Conservation (phyloP, 768 basidiomycete species). For the Ephemerocybe angulata region DNA sequence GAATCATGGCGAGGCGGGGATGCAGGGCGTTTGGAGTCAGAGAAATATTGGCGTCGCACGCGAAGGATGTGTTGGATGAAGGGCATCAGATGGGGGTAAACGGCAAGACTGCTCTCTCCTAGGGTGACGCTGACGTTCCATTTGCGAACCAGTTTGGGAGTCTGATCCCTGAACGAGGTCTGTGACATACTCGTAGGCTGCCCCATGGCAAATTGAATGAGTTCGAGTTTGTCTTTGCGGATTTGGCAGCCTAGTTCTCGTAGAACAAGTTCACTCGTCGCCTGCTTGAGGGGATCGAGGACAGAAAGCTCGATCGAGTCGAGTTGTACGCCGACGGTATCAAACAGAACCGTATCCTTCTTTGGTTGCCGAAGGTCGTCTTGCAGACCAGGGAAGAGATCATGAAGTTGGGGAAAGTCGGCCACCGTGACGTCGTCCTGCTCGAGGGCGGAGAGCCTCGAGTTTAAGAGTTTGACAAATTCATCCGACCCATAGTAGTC, state of each 20-base stretch:
- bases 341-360: not conserved
- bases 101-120: constrained; percentile 37
- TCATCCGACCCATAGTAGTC: constrained; percentile 26
- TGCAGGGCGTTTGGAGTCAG: constrained; percentile 4
- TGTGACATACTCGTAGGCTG: constrained; percentile 39
- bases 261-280: constrained; percentile 35
- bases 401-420: not conserved
- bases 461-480: constrained; percentile 33
- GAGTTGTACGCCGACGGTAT: constrained; percentile 24
- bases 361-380: not conserved
- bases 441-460: constrained; percentile 28
- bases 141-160: constrained; percentile 27
- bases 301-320: constrained; percentile 28
- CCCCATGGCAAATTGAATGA: constrained; percentile 24
- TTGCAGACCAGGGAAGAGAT: constrained; percentile 21
- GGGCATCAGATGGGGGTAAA: constrained; percentile 57
- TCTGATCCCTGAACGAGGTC: constrained; percentile 39
- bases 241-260: constrained; percentile 25
- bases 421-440: constrained; percentile 7
- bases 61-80: constrained; percentile 57
- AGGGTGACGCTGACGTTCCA: constrained; percentile 34
- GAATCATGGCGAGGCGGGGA: not conserved
- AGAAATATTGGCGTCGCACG: constrained; percentile 37
- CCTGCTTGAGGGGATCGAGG: constrained; percentile 28
- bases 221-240: constrained; percentile 20